Evolutionary conservation across 768 basidiomycete species (phyloP), one percentile per base, ranked within the genome.

Genomic region (Termitomyces sp.): DNA sequence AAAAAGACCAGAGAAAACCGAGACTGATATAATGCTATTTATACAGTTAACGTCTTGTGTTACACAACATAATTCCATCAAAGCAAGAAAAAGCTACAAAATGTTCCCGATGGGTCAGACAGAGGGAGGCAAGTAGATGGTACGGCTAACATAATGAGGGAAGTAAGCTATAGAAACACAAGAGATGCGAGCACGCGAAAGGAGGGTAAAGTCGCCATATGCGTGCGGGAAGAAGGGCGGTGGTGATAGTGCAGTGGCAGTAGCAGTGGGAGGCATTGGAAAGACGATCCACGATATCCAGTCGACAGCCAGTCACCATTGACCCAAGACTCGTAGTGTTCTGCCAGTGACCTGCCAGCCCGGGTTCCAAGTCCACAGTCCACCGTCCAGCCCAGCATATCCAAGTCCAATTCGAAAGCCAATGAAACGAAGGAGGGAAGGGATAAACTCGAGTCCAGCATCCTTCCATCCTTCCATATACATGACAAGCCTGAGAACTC

Each of bases 41-140:
- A 66, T 66, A 66, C 65, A 64, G 55, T 49, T 53, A 57, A 60
- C 48, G n/a, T 42, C 5, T 24, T 24, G 13, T 42, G 20, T 49
- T 42, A 66, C 55, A 65, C 52, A 53, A 64, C 60, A 36, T 48
- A 53, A 58, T 62, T 57, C 55, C 57, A 54, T 55, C 57, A 59
- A 61, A 59, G 36, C 57, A 39, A 32, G 26, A 32, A 52, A 64
- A 48, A 58, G 51, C 54, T 58, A 57, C 55, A 62, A 50, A 51
- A 53, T 45, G 62, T 56, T 45, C 56, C 44, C 52, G 24, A 43
- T 42, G 20, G 27, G 32, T 32, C 52, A 42, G 42, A 39, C 50
- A 45, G 30, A 57, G 53, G 27, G 39, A 53, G 7, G 10, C 22
- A 39, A 30, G 18, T 50, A 56, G 53, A 54, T 36, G 36, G 36